Evolutionary conservation across 768 basidiomycete genomes (phyloP).

Genomic region (Mycena floridula): DNA sequence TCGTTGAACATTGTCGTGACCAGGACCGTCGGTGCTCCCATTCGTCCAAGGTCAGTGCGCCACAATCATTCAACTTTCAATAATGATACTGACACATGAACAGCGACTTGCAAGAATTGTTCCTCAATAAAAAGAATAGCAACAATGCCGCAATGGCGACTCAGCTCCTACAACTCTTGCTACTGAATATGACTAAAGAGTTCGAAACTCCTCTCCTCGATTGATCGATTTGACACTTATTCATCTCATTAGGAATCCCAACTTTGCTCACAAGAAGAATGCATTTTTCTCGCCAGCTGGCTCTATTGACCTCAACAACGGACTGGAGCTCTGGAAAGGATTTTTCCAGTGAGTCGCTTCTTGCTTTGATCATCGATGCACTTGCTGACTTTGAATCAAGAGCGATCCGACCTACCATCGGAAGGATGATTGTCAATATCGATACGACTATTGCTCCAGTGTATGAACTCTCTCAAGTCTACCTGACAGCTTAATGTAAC

Average conservation of each 20-base stretch:
- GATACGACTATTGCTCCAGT: conserved; percentile 28
- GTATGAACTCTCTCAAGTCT: conserved; percentile 12
- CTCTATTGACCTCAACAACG: conserved; percentile 1
- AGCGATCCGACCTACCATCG: conserved; percentile 25
- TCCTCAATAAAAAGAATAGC: background rate
- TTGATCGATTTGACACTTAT: too few relatives aligned
- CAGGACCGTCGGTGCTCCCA: background rate
- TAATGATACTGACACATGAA: background rate
- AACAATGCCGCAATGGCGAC: conserved; percentile 19
- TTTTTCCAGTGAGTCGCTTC: conserved; percentile 23
- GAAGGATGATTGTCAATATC: conserved; percentile 24
- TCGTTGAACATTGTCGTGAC: background rate
- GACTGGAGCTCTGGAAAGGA: conserved; percentile 27
- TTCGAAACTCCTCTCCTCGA: too few relatives aligned
- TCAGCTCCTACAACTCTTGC: conserved; percentile 26
- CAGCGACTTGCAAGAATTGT: background rate
- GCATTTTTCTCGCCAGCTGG: conserved; percentile 24
- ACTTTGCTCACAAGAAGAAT: conserved; percentile 24
- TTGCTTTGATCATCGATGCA: too few relatives aligned
- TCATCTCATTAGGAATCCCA: conserved; percentile 12
- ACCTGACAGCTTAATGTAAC: background rate
- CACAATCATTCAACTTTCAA: background rate
- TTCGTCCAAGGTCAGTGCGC: background rate
- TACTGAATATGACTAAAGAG: conserved; percentile 17
- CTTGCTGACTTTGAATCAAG: background rate